Evolutionary conservation across 176 grass and related monocot genomes (phyloP), one percentile per base, ranked within the genome.

Genomic region (Alloteropsis semialata): DNA sequence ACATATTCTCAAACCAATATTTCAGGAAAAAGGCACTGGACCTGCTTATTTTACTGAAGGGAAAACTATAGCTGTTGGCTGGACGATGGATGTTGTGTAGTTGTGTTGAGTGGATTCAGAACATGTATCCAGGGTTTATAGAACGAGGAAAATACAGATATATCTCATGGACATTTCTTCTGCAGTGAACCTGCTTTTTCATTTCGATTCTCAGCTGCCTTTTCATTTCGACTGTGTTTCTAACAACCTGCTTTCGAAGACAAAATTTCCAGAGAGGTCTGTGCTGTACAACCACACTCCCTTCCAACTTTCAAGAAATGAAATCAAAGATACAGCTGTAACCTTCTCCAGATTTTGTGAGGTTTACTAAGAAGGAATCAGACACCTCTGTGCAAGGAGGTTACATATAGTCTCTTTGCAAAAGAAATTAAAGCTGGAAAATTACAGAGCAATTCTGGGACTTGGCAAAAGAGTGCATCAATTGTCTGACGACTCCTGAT

Each of bases 361-460:
- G 37, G 43, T 67, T 60, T n/a, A 43, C 44, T 78, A 61, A 51
- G 69, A 65, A 48, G 66, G 33, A 45, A 81, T 65, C 41, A 76
- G 50, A 45, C 16, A 21, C n/a, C 25, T 77, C 44, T 77, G 36
- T 56, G 22, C 55, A 77, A 27, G 55, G 17, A 77, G 36, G 27
- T 69, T 81, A 89, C 87, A 81, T 54, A 30, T 5, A 19, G 50
- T 71, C 30, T 81, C 41, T 56, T 22, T 63, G 44, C 10, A 77
- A 85, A 81, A 87, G 78, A 78, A 34, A 43, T 2, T 28, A 76
- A 62, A 81, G 10, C 36, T 72, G 70, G 30, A 64, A 76, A 76
- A 85, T 79, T 64, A 62, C 72, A 85, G 34, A 71, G 64, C 53
- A 77, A 54, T 55, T 89, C 45, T 39, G 17, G 42, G 45, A 37